phyloP scores from a whole-genome alignment of 2,329 filamentous ascomycete genomes.

The Nemania serpens region DNA sequence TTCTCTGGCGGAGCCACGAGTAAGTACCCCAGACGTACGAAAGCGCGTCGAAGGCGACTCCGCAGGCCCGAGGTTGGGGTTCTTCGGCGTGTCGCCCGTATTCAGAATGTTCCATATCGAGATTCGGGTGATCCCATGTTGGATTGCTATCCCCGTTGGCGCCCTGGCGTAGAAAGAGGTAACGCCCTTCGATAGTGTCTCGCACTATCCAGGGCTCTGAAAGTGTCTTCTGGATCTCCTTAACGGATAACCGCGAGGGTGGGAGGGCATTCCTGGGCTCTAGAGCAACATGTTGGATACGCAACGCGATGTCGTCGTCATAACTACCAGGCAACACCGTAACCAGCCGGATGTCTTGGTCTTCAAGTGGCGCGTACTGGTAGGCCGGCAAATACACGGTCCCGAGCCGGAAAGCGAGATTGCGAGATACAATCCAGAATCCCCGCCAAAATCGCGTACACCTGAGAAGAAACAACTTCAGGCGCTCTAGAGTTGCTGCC shows the following conservation, averaged over 20 bases:
- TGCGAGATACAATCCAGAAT: neutral
- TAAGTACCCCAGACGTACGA: conserved; percentile 3
- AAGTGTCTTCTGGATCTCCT: neutral
- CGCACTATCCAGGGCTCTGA: neutral
- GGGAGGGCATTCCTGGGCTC: neutral
- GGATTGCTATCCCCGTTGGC: neutral
- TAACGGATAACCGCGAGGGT: neutral
- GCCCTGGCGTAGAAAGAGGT: neutral
- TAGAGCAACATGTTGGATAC: neutral
- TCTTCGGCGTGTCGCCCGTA: neutral
- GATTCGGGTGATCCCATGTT: neutral
- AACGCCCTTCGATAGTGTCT: neutral
- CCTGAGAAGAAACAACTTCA: neutral
- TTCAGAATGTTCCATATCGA: neutral
- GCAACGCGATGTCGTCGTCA: neutral
- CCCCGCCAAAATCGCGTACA: neutral
- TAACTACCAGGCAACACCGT: neutral
- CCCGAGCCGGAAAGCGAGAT: neutral
- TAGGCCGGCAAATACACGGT: neutral
- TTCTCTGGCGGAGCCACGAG: neutral
- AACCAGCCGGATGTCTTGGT: neutral
- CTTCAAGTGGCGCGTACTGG: neutral
- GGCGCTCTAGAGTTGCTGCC: no score
- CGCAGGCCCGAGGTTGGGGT: neutral
- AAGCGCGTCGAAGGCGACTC: neutral